These are phyloP conservation scores for Aspergillus awamori DNA, from an alignment of 2,329 filamentous ascomycete genomes.

Conservation along the genomic window DNA sequence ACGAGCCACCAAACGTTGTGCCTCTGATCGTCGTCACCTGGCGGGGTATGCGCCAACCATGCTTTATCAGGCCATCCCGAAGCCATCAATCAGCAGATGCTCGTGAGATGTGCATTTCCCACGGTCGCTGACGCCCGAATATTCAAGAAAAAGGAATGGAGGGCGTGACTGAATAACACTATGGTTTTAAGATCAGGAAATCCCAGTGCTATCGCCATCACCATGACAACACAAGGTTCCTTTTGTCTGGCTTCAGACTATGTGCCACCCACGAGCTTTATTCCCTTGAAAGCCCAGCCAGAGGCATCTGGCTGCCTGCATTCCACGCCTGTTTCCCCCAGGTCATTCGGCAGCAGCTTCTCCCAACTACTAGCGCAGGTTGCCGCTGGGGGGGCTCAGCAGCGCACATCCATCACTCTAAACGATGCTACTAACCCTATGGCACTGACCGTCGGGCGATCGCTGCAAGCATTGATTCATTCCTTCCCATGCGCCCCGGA, in stretches of 20 bases:
- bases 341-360: not conserved
- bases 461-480: conserved; percentile 2
- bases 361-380: not conserved
- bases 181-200: not conserved
- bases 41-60: conserved; percentile 11
- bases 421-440: not conserved
- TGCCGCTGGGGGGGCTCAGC: not conserved
- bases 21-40: conserved; percentile 12
- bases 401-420: not conserved
- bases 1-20: not conserved
- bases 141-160: not conserved
- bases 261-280: not conserved
- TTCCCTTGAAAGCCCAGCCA: not conserved
- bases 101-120: conserved; percentile 2
- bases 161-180: not conserved
- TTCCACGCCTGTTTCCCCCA: not conserved
- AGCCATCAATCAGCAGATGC: conserved; percentile 8
- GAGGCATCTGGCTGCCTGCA: conserved; percentile 2
- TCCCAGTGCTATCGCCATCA: not conserved
- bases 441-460: not conserved
- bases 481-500: not conserved
- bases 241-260: not conserved
- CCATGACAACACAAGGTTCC: not conserved
- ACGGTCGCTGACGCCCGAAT: not conserved
- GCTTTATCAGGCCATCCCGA: conserved; percentile 8